Percentiles rank a stretch among this genome's conserved stretches.
Conservation (phyloP, 176 grass and related monocot genomes). For the Carex pumila region DNA sequence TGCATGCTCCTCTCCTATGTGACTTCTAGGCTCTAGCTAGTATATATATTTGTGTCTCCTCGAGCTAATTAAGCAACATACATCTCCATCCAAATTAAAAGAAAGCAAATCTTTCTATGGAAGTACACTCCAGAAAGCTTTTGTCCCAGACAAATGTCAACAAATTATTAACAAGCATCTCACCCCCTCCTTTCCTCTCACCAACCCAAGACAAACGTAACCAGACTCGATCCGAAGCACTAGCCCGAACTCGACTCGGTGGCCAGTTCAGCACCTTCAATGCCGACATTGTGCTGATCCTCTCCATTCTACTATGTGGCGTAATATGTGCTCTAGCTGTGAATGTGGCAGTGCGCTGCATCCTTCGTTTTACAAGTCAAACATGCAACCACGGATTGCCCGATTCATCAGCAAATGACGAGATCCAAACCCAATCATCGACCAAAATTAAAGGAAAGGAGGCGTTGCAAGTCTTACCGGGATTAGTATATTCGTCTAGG, state of each 20-base stretch:
- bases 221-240: not conserved
- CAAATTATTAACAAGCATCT: not conserved
- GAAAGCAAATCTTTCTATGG: slow-evolving; percentile 27
- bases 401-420: not conserved
- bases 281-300: slow-evolving; percentile 47
- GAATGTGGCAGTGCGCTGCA: slow-evolving; percentile 40
- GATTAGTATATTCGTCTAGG: slow-evolving; percentile 30
- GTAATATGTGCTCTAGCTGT: slow-evolving; percentile 40
- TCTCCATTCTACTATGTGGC: slow-evolving; percentile 53
- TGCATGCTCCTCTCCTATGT: slow-evolving; percentile 6
- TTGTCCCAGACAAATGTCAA: slow-evolving; percentile 12
- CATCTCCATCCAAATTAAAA: not conserved
- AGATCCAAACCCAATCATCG: not conserved
- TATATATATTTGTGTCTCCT: not conserved
- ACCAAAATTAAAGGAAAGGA: slow-evolving; percentile 6
- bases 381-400: slow-evolving; percentile 29
- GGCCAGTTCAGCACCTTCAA: slow-evolving; percentile 40
- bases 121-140: slow-evolving; percentile 43
- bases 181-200: slow-evolving; percentile 8
- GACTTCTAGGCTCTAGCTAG: not conserved
- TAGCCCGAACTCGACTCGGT: not conserved
- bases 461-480: slow-evolving; percentile 13
- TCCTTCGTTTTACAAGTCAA: slow-evolving; percentile 34
- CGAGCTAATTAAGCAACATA: not conserved
- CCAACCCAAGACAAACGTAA: not conserved